These are phyloP conservation scores for Anthoceros angustus DNA, from an alignment of 225 moss, liverwort and hornwort species.

Conservation along the genomic window DNA sequence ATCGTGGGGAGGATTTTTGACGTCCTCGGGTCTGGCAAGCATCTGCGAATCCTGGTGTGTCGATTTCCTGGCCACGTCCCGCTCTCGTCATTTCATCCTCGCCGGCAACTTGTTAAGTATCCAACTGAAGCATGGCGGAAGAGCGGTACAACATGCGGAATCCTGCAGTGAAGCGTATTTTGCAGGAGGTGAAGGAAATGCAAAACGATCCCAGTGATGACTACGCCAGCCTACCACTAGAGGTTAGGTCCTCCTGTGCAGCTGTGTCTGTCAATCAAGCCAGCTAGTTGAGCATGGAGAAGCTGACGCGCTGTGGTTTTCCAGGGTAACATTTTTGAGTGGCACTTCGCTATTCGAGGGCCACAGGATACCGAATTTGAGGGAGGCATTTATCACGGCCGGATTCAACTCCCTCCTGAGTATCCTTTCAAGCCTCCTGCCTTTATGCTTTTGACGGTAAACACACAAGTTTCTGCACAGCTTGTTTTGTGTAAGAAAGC, in stretches of 20 bases:
- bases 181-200: constrained; percentile 97
- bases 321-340: constrained; percentile 95
- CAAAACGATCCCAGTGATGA: constrained; percentile 82
- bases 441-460: constrained; percentile 79
- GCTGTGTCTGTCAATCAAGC: neutral
- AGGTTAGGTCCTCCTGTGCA: constrained; percentile 13
- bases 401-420: constrained; percentile 94
- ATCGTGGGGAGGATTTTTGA: no score
- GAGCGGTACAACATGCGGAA: constrained; percentile 96
- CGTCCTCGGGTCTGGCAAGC: no score
- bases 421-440: constrained; percentile 98
- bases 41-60: no score
- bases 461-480: constrained; percentile 4
- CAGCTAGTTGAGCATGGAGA: neutral
- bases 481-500: constrained; percentile 3
- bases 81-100: no score
- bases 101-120: no score
- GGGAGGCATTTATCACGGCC: constrained; percentile 97
- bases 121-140: constrained; percentile 38
- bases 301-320: constrained; percentile 12
- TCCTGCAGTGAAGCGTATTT: constrained; percentile 87
- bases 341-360: constrained; percentile 98
- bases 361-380: constrained; percentile 94
- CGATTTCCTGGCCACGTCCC: no score
- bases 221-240: constrained; percentile 88